phyloP scores from a whole-genome alignment of 441 rosid genomes.

The Codiaeum variegatum region DNA sequence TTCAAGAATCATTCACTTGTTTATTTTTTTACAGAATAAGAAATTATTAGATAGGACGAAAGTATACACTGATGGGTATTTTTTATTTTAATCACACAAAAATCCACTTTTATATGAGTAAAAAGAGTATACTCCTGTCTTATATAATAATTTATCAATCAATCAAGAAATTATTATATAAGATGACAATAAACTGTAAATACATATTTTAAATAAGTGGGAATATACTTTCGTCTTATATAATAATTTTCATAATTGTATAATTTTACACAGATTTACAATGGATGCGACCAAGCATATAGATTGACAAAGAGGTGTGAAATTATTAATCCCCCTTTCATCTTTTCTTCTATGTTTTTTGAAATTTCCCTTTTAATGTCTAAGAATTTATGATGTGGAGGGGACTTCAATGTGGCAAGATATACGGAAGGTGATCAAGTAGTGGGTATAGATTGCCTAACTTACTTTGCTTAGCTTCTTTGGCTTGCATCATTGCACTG shows the following conservation, averaged over 20 bases:
- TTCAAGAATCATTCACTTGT: background rate
- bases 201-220: too few relatives aligned
- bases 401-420: constrained; percentile 41
- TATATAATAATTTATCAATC: too few relatives aligned
- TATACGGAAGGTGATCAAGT: constrained; percentile 33
- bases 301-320: constrained; percentile 53
- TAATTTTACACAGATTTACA: constrained; percentile 35
- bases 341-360: background rate
- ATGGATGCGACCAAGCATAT: constrained; percentile 40
- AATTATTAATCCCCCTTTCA: background rate
- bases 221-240: too few relatives aligned
- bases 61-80: too few relatives aligned
- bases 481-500: constrained; percentile 9
- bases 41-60: too few relatives aligned
- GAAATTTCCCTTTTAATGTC: background rate
- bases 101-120: too few relatives aligned
- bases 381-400: constrained; percentile 18
- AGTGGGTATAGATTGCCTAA: background rate
- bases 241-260: too few relatives aligned
- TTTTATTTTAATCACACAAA: too few relatives aligned
- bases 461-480: background rate
- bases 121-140: too few relatives aligned
- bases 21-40: background rate
- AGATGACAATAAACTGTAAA: too few relatives aligned
- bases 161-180: too few relatives aligned